phyloP scores from a whole-genome alignment of 495 filamentous ascomycete species.

The Thozetella sp. region DNA sequence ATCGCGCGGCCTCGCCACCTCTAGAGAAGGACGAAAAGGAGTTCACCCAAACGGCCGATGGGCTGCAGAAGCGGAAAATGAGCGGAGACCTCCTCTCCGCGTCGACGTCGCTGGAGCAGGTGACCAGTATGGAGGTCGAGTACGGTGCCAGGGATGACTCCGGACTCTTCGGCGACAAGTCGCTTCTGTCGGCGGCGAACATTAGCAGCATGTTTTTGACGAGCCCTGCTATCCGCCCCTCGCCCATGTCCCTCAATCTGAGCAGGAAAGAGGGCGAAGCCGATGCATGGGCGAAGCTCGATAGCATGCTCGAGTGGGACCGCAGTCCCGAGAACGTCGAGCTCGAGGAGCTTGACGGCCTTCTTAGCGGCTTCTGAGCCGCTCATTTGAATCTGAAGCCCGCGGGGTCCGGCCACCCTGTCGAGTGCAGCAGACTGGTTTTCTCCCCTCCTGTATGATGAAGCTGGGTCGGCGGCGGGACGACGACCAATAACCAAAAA shows the following conservation, averaged over 20 bases:
- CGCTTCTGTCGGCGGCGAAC: slow-evolving; percentile 21
- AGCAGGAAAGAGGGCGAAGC: slow-evolving; percentile 52
- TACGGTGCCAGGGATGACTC: slow-evolving; percentile 46
- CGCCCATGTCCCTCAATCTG: slow-evolving; percentile 39
- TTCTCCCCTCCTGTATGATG: not conserved
- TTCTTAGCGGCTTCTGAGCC: slow-evolving; percentile 70
- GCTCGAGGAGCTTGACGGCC: slow-evolving; percentile 88
- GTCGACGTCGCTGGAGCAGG: slow-evolving; percentile 38
- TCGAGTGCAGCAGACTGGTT: not conserved
- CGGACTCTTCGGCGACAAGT: slow-evolving; percentile 53
- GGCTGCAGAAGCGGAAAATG: slow-evolving; percentile 75
- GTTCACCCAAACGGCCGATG: slow-evolving; percentile 91
- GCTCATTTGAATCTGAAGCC: slow-evolving; percentile 6
- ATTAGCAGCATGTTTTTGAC: slow-evolving; percentile 33
- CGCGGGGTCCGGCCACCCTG: not conserved
- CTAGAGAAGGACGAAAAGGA: slow-evolving; percentile 95
- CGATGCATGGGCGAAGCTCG: slow-evolving; percentile 52
- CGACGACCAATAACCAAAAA: not conserved
- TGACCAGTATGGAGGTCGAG: slow-evolving; percentile 44
- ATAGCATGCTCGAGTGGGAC: slow-evolving; percentile 63
- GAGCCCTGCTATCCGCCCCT: slow-evolving; percentile 44
- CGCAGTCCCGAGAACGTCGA: slow-evolving; percentile 86
- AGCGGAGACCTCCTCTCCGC: slow-evolving; percentile 45
- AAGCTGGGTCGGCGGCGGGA: not conserved
- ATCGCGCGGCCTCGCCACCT: slow-evolving; percentile 77